Base-by-base conservation (phyloP, 139 green algal genomes). In the Chlamydomonas asymmetrica region DNA sequence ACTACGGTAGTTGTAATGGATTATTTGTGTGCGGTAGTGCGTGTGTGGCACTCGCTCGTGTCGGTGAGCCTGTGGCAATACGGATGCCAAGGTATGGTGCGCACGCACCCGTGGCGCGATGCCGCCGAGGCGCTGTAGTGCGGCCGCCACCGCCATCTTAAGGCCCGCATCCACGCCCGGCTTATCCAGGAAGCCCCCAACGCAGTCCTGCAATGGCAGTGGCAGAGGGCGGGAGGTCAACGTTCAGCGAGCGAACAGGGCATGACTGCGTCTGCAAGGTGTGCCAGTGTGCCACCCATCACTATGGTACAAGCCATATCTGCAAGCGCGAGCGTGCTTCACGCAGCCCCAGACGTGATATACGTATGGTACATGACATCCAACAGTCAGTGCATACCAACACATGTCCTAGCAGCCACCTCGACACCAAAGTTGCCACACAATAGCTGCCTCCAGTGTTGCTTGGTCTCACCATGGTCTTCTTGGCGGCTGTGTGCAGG, bases 401-500 rank as follows among this genome's bases (percentile, higher is more conserved):
- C n/a, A n/a, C n/a, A n/a, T n/a, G n/a, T n/a, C n/a, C n/a, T n/a
- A n/a, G n/a, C n/a, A n/a, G n/a, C n/a, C n/a, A n/a, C n/a, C n/a
- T n/a, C n/a, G n/a, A n/a, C n/a, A n/a, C n/a, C n/a, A n/a, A n/a
- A n/a, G n/a, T n/a, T n/a, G n/a, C n/a, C n/a, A n/a, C n/a, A n/a
- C 57, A 32, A 35, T 16, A 64, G 57, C 16, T n/a, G 49, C 59
- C 25, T 34, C 18, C 16, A 48, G 48, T 13, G 7, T 31, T 6
- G 27, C 13, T 31, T 27, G 48, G 18, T 23, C 80, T 77, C 62
- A 86, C 83, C 81, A 91, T 74, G 57, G 82, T 84, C 31, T 80
- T 79, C 49, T 86, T 83, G 22, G 89, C 89, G 27, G 32, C 50
- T 29, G 88, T 65, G 73, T 94, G 87, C 64, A 97, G 85, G 71